Evolutionary conservation across 2,329 filamentous ascomycete species (phyloP).

Genomic region (Knufia fluminis): DNA sequence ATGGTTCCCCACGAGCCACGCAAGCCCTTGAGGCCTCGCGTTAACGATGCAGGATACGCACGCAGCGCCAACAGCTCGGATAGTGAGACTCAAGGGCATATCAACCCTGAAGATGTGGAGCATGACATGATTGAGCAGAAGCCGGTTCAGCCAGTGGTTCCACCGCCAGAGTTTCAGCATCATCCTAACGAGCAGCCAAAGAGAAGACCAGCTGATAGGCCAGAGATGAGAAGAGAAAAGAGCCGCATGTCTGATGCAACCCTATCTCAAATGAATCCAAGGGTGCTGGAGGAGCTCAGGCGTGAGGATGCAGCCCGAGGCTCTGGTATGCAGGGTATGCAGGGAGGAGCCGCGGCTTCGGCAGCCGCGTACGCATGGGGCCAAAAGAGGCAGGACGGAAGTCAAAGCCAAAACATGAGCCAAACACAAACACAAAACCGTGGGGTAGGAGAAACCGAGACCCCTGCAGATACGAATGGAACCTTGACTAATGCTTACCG

Average conservation of each 20-base stretch:
- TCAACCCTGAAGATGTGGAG: constrained; percentile 24
- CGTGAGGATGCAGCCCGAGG: constrained; percentile 52
- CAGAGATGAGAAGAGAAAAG: constrained; percentile 70
- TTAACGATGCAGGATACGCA: constrained; percentile 13
- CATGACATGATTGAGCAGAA: constrained; percentile 39
- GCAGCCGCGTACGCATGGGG: constrained; percentile 34
- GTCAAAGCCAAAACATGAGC: no score
- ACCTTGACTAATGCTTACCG: constrained; percentile 22
- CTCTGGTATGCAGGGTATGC: constrained; percentile 31
- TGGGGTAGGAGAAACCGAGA: constrained; percentile 32
- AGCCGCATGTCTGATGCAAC: constrained; percentile 77
- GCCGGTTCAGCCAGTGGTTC: constrained; percentile 65
- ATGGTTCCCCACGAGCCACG: constrained; percentile 31
- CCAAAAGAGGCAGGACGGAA: constrained; percentile 23
- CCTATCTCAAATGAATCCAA: constrained; percentile 56
- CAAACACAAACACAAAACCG: constrained; percentile 27
- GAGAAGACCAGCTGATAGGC: constrained; percentile 61
- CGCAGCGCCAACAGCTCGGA: constrained; percentile 33
- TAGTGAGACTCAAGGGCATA: constrained; percentile 27
- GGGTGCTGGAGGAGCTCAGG: constrained; percentile 4
- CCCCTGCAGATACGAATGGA: constrained; percentile 15
- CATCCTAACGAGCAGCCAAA: constrained; percentile 60
- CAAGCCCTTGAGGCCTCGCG: constrained; percentile 20
- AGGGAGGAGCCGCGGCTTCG: constrained; percentile 31
- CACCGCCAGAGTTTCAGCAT: constrained; percentile 72